These are phyloP conservation scores for Penicillium crystallinum DNA, from an alignment of 495 filamentous ascomycete species.

Conservation along the genomic window DNA sequence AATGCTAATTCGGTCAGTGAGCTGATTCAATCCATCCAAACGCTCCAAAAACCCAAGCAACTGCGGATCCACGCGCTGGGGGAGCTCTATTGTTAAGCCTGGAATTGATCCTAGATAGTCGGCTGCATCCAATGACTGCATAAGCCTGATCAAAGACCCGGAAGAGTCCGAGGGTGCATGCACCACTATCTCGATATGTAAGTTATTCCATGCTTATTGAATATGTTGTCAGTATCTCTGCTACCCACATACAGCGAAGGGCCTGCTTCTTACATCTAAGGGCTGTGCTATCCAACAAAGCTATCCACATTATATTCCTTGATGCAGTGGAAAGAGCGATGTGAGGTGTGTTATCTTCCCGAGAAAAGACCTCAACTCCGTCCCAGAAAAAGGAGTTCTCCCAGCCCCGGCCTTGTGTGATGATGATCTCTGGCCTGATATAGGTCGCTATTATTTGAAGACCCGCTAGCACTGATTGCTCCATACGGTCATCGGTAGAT, in stretches of 20 bases:
- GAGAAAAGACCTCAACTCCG: slow-evolving; percentile 43
- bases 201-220: slow-evolving; percentile 64
- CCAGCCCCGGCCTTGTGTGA: slow-evolving; percentile 38
- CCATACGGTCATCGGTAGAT: slow-evolving; percentile 48
- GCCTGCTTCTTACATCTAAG: slow-evolving; percentile 50
- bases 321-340: slow-evolving; percentile 63
- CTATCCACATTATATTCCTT: slow-evolving; percentile 67
- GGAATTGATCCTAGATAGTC: slow-evolving; percentile 68
- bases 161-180: slow-evolving; percentile 63
- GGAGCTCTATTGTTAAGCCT: slow-evolving; percentile 75
- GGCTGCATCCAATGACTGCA: slow-evolving; percentile 65
- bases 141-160: slow-evolving; percentile 65
- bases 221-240: slow-evolving; percentile 4
- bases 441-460: slow-evolving; percentile 43
- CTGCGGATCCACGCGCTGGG: slow-evolving; percentile 55
- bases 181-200: slow-evolving; percentile 70
- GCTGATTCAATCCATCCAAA: slow-evolving; percentile 59
- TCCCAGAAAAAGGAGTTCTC: slow-evolving; percentile 52
- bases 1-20: slow-evolving; percentile 51
- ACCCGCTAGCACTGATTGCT: slow-evolving; percentile 38
- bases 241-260: background rate
- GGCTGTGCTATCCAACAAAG: slow-evolving; percentile 65
- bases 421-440: slow-evolving; percentile 46
- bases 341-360: slow-evolving; percentile 42
- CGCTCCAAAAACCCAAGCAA: slow-evolving; percentile 55